phyloP scores from a whole-genome alignment of 202 grass and related monocot species.

The Setaria viridis region DNA sequence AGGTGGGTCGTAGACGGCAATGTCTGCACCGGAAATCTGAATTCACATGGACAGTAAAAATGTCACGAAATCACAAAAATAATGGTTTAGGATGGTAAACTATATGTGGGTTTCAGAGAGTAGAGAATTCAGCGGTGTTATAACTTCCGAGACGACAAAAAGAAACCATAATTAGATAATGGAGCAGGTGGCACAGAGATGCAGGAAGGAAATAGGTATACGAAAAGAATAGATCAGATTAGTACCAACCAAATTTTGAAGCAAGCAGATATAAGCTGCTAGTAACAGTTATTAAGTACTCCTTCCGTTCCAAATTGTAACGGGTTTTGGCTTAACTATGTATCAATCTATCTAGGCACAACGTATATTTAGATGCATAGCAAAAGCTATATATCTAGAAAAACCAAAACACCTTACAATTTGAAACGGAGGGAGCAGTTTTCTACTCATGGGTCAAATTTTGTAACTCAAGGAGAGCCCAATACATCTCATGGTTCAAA shows the following conservation, averaged over 20 bases:
- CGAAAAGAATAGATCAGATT: neutral
- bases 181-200: conserved; percentile 21
- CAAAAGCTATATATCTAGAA: too few species aligned
- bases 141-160: conserved; percentile 5
- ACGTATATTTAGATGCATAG: too few species aligned
- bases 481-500: neutral
- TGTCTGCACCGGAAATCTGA: conserved; percentile 53
- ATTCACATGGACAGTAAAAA: conserved; percentile 20
- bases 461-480: conserved; percentile 2
- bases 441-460: neutral
- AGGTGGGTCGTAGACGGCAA: conserved; percentile 34
- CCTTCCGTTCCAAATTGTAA: too few species aligned
- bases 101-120: neutral
- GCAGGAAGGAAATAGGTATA: conserved; percentile 1
- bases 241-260: neutral
- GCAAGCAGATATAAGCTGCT: neutral
- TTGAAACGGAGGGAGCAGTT: neutral
- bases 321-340: too few species aligned
- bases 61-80: neutral
- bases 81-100: neutral
- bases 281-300: neutral
- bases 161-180: neutral
- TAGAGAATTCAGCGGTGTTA: neutral
- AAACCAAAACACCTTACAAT: too few species aligned
- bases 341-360: too few species aligned